Evolutionary conservation across 108 stramenopile genomes (phyloP).

Genomic region (Fistulifera pelliculosa): DNA sequence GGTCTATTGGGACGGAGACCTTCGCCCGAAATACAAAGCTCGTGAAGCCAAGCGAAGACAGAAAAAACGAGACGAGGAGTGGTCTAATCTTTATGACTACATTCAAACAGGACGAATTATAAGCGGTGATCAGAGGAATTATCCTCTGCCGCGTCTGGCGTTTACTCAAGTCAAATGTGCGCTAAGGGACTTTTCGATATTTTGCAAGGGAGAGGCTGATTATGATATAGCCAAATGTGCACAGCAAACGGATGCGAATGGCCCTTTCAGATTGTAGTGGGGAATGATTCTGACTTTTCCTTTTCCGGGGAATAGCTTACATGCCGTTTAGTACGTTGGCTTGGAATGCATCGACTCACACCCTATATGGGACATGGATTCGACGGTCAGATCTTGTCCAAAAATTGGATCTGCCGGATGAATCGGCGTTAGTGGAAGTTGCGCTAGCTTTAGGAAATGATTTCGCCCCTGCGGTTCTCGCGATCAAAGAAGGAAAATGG

Average conservation of each 20-base stretch:
- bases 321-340: conserved; percentile 19
- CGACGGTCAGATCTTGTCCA: conserved; percentile 21
- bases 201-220: conserved; percentile 47
- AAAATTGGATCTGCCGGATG: conserved; percentile 25
- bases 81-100: conserved; percentile 25
- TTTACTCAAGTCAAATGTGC: conserved; percentile 15
- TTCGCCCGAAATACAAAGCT: conserved; percentile 20
- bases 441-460: conserved; percentile 54
- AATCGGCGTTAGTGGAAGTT: conserved; percentile 30
- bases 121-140: conserved; percentile 16
- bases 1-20: conserved; percentile 41
- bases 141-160: conserved; percentile 25
- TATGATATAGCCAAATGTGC: conserved; percentile 24
- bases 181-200: conserved; percentile 10
- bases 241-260: conserved; percentile 6
- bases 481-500: not conserved
- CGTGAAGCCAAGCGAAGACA: conserved; percentile 5
- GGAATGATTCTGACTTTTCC: conserved; percentile 46
- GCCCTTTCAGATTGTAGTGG: conserved; percentile 22
- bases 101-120: conserved; percentile 31
- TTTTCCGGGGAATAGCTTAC: conserved; percentile 34
- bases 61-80: conserved; percentile 18
- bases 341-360: not conserved
- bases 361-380: conserved; percentile 6
- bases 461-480: conserved; percentile 10